Base-by-base conservation (phyloP, 2,329 filamentous ascomycete genomes). In the Xylaria multiplex region DNA sequence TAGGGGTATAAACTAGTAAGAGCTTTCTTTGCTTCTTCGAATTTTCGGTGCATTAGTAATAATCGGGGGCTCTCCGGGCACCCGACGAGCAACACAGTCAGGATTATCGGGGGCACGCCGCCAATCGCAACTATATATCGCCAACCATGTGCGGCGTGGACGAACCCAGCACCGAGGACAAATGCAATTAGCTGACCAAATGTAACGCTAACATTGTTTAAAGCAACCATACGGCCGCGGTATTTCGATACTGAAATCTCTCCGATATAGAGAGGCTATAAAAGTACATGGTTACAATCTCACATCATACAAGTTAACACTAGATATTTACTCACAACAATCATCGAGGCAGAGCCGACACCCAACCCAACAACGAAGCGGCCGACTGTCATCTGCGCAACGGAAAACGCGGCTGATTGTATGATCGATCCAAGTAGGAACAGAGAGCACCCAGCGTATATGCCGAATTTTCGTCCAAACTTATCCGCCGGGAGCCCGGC, bases 161-260 rank as follows among this genome's bases (percentile, higher is more conserved):
- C 73, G 37, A 83, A 80, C 0, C 72, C 79, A 1, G 80, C 80
- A 24, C 80, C 80, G 3, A 82, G 71, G 0, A 78, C 79, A 57
- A 82, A 82, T 2, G 76, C 74, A 3, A 83, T 67, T 7, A 83
- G 74, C 40, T 82, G 79, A 0, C 81, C 80, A 8, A 77, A 76
- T 0, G 80, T 82, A 62, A 83, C 79, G 52, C 75, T 78, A 64
- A 84, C 80, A 65, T 84, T 84, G 71, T 84, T 81, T 19, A 85
- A 72, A 1, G 77, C 80, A 70, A 85, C 81, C 78, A 84, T 82
- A 2, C 81, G 77, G 14, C 84, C 84, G 55, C 84, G 79, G 46
- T 82, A 81, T 66, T 81, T 82, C 2, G 83, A 79, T 0, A 83
- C 84, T 1, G 84, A 81, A 2, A 85, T 77, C 62, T 86, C 84